Percentiles rank a stretch among this genome's conserved stretches.
Evolutionary conservation across 1,139 yeast genomes (phyloP).

Genomic region (Eremothecium cymbalariae): DNA sequence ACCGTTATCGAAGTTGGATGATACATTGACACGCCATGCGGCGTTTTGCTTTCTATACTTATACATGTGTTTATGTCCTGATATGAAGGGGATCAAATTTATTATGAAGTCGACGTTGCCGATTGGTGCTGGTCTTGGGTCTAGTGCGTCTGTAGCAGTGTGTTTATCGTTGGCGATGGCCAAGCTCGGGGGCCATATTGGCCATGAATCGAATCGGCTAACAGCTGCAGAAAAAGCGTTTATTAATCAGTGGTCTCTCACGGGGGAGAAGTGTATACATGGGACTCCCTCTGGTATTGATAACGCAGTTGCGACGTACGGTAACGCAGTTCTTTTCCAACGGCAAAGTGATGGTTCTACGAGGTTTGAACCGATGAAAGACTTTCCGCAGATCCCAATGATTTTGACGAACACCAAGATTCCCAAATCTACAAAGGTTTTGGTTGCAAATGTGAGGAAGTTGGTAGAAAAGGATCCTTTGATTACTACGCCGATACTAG

Average conservation of each 20-base stretch:
- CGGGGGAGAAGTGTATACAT: conserved; percentile 93
- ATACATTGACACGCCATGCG: conserved; percentile 66
- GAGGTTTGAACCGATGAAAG: conserved; percentile 20
- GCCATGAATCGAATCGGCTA: conserved; percentile 20
- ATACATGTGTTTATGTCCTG: conserved; percentile 50
- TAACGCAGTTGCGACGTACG: conserved; percentile 90
- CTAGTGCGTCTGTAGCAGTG: conserved; percentile 86
- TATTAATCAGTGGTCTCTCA: conserved; percentile 78
- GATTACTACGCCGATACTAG: conserved; percentile 51
- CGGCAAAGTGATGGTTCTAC: conserved; percentile 34
- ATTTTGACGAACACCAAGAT: conserved; percentile 76
- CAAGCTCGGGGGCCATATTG: conserved; percentile 49
- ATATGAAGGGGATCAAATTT: conserved; percentile 47
- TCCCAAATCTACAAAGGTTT: conserved; percentile 77
- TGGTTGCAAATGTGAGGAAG: conserved; percentile 69
- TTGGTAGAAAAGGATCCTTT: conserved; percentile 47
- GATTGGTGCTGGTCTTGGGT: conserved; percentile 95
- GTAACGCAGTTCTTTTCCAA: conserved; percentile 91
- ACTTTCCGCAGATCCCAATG: conserved; percentile 67
- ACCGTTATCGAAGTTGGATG: conserved; percentile 38
- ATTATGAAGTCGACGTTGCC: conserved; percentile 79
- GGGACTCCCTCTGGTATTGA: conserved; percentile 98
- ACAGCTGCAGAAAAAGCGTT: conserved; percentile 44
- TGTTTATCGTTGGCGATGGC: conserved; percentile 74
- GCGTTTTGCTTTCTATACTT: conserved; percentile 80